phyloP scores from a whole-genome alignment of 768 basidiomycete genomes.

The Russula sp. region DNA sequence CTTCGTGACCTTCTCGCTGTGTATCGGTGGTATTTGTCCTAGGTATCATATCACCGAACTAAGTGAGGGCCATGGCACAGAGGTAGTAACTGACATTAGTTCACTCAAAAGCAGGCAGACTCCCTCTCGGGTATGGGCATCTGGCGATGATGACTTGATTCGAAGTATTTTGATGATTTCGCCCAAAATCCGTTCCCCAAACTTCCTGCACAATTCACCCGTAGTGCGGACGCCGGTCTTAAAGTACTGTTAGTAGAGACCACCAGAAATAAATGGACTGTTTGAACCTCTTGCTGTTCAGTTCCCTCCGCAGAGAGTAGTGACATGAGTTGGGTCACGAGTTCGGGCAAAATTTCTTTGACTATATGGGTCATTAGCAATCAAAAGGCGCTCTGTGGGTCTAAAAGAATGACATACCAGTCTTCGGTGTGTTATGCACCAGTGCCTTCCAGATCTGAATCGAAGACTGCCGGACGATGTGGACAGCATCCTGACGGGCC shows the following conservation, averaged over 20 bases:
- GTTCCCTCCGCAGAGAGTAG: slow-evolving; percentile 72
- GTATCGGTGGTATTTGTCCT: slow-evolving; percentile 81
- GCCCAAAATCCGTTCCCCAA: slow-evolving; percentile 83
- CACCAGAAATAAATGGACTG: not conserved
- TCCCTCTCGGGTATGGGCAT: slow-evolving; percentile 67
- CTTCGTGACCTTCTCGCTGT: slow-evolving; percentile 84
- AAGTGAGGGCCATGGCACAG: not conserved
- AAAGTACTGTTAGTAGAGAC: not conserved
- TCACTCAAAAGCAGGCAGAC: slow-evolving; percentile 85
- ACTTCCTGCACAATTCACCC: slow-evolving; percentile 88
- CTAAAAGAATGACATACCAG: slow-evolving; percentile 45
- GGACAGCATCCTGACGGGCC: slow-evolving; percentile 89
- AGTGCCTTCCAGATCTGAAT: slow-evolving; percentile 98
- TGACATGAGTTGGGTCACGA: slow-evolving; percentile 70
- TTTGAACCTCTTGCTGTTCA: slow-evolving; percentile 82
- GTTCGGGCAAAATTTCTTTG: slow-evolving; percentile 84
- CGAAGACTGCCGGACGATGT: slow-evolving; percentile 82
- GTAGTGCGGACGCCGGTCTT: slow-evolving; percentile 88
- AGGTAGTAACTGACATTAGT: slow-evolving; percentile 56
- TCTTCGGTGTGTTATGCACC: slow-evolving; percentile 89
- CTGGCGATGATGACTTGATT: slow-evolving; percentile 52
- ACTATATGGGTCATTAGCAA: slow-evolving; percentile 38
- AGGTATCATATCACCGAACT: slow-evolving; percentile 14
- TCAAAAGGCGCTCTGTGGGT: not conserved
- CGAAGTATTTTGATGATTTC: slow-evolving; percentile 81